These are phyloP conservation scores for Rhododendron mucronatum DNA, from an alignment of 148 eudicot species.

Conservation along the genomic window DNA sequence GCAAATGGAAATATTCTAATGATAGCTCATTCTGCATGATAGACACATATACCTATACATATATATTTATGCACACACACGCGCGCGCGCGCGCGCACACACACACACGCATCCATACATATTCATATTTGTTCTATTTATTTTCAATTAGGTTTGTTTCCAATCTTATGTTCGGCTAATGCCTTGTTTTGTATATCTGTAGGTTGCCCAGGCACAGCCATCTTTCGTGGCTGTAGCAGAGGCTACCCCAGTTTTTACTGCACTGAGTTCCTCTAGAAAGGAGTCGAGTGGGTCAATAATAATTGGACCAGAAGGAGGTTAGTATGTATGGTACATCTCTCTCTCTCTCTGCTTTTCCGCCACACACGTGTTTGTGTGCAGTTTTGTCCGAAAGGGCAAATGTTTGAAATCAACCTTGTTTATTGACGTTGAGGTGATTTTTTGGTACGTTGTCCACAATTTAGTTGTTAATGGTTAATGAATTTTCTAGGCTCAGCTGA, in stretches of 20 bases:
- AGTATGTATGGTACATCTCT: conserved; percentile 19
- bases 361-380: too few relatives aligned
- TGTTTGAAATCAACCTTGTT: not conserved
- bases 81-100: accelerated
- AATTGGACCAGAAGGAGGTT: conserved; percentile 99
- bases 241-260: conserved; percentile 61
- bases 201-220: conserved; percentile 61
- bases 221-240: conserved; percentile 87
- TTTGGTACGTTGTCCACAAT: not conserved
- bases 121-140: not conserved
- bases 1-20: not conserved
- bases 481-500: not conserved
- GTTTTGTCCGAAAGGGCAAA: not conserved
- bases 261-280: conserved; percentile 33
- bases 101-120: too few relatives aligned
- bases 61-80: too few relatives aligned
- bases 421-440: not conserved
- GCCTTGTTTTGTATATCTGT: conserved; percentile 11
- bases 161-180: not conserved
- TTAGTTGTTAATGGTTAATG: not conserved
- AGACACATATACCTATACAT: not conserved
- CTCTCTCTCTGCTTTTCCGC: not conserved
- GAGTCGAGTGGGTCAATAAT: conserved; percentile 62
- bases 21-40: not conserved
- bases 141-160: not conserved